Evolutionary conservation across 2,329 filamentous ascomycete genomes (phyloP), one percentile per base, ranked within the genome.

Genomic region (Tolypocladium guangdongense): DNA sequence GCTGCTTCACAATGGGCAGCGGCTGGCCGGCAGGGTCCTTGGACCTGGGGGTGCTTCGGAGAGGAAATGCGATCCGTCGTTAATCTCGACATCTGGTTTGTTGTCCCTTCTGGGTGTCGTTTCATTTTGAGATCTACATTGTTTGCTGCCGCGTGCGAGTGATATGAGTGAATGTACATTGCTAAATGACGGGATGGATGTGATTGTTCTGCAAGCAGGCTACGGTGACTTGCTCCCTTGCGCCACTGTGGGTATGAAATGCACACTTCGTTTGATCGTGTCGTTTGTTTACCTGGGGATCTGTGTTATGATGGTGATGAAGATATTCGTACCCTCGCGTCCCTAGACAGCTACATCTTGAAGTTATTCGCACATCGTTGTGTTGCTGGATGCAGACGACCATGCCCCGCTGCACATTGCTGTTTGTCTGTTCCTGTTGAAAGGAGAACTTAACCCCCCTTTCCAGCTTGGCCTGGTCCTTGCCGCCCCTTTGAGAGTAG

Each of bases 41-140:
- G 64, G 64, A 64, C 62, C 61, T 51, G 53, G 62, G 62, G 68
- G 64, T 65, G 64, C 61, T 64, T 74, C 69, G 69, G 63, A 78
- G 75, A 78, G 68, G 62, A 75, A 72, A 65, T 63, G 63, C 57
- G 74, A 76, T 78, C 76, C 74, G 70, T 78, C 75, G 75, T 79
- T 79, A 78, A 79, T 79, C 76, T 74, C 76, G 74, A 68, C 74
- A 71, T 62, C 71, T 71, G 71, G 69, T 69, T 65, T 55, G 58
- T 45, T 46, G 53, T 62, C 67, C 72, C 67, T 70, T 78, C 75
- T 74, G 72, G 67, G 68, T 72, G 70, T 68, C 72, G 76, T 78
- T 79, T 79, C 76, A 79, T 77, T 76, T 71, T 71, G 75, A 76
- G 76, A 79, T 78, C 76, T 77, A 79, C 76, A 79, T 75, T 69